Conservation (phyloP, 805 yeast genomes). For the Zygosaccharomyces siamensis region DNA sequence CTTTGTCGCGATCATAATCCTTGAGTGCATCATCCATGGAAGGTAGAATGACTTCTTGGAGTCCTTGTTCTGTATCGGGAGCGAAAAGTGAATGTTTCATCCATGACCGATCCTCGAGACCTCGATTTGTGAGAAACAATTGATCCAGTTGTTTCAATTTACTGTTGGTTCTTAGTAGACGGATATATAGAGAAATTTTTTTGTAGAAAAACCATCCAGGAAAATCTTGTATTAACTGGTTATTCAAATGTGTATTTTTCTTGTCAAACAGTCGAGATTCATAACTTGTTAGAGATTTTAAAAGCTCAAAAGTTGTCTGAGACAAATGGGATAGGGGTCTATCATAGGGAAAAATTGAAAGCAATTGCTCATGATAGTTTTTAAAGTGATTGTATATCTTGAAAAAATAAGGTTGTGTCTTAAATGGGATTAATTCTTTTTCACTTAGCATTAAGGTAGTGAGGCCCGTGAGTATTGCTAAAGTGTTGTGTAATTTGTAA, state of each 20-base stretch:
- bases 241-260: constrained; percentile 44
- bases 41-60: constrained; percentile 51
- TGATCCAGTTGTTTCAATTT: constrained; percentile 53
- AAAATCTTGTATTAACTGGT: constrained; percentile 54
- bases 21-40: constrained; percentile 53
- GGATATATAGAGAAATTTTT: constrained; percentile 56
- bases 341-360: constrained; percentile 22
- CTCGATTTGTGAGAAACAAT: constrained; percentile 44
- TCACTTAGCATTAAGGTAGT: constrained; percentile 51
- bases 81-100: constrained; percentile 62
- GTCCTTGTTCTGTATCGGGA: constrained; percentile 50
- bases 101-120: constrained; percentile 51
- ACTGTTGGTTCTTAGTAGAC: constrained; percentile 49
- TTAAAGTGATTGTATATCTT: constrained; percentile 39
- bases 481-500: constrained; percentile 47
- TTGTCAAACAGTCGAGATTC: constrained; percentile 44
- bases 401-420: constrained; percentile 44
- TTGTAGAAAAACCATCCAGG: constrained; percentile 69
- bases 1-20: constrained; percentile 42
- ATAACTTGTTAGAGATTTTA: constrained; percentile 9
- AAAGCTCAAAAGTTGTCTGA: constrained; percentile 6
- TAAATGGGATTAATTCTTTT: constrained; percentile 49
- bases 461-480: constrained; percentile 58
- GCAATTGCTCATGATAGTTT: constrained; percentile 21
- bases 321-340: constrained; percentile 12